Conservation (phyloP, 2,329 filamentous ascomycete genomes). For the Diplocarpon rosae region DNA sequence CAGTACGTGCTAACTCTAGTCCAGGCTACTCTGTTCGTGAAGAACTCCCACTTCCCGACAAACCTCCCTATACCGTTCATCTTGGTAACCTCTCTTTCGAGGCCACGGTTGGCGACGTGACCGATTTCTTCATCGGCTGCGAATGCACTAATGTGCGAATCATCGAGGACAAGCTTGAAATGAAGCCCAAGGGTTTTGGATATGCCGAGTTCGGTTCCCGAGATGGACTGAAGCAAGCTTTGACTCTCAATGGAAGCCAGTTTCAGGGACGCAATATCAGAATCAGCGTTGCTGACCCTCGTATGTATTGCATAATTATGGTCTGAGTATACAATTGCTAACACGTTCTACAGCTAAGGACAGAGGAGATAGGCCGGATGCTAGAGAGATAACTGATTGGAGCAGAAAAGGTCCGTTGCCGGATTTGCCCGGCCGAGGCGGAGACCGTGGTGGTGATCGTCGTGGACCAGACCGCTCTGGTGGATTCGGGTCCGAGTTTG, state of each 20-base stretch:
- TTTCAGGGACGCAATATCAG: conserved; percentile 86
- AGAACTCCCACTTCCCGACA: conserved; percentile 73
- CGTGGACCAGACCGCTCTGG: conserved; percentile 34
- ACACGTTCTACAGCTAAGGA: conserved; percentile 59
- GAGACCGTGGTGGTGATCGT: conserved; percentile 24
- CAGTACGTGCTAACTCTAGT: conserved; percentile 10
- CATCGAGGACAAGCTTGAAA: conserved; percentile 89
- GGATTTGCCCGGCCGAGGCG: conserved; percentile 49
- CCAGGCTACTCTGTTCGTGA: conserved; percentile 57
- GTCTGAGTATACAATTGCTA: conserved; percentile 11
- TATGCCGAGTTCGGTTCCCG: conserved; percentile 88
- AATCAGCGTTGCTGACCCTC: conserved; percentile 93
- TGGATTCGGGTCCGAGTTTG: conserved; percentile 37
- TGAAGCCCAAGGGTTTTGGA: conserved; percentile 93
- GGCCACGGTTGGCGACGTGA: conserved; percentile 71
- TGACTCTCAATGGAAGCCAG: conserved; percentile 67
- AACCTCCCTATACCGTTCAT: conserved; percentile 91
- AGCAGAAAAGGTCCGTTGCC: conserved; percentile 83
- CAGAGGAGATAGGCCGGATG: conserved; percentile 50
- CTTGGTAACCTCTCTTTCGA: conserved; percentile 96
- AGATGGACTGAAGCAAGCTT: conserved; percentile 84
- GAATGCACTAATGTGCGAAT: conserved; percentile 85
- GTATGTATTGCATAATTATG: conserved; percentile 45
- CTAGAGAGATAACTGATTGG: conserved; percentile 81
- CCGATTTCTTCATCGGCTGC: conserved; percentile 76